Conservation (phyloP, 371 early-diverging fungal species). For the Lichtheimia corymbifera region DNA sequence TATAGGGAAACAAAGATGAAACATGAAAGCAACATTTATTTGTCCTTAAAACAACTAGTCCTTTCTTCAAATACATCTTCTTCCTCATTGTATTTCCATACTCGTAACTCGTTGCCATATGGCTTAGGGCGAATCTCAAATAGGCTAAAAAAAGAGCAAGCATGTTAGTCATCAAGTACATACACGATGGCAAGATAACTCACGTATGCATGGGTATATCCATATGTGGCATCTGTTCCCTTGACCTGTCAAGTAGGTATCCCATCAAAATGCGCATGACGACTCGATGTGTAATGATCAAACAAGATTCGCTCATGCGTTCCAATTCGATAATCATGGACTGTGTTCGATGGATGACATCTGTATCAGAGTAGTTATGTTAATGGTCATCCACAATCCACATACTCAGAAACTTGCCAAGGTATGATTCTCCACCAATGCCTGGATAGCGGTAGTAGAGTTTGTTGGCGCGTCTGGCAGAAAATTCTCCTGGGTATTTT, state of each 20-base stretch:
- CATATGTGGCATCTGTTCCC: constrained; percentile 69
- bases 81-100: constrained; percentile 56
- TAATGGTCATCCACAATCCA: not conserved
- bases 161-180: not conserved
- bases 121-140: constrained; percentile 72
- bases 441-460: constrained; percentile 87
- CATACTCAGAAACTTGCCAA: constrained; percentile 21
- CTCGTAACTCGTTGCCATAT: constrained; percentile 74
- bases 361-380: constrained; percentile 23
- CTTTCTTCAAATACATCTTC: constrained; percentile 49
- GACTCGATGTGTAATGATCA: constrained; percentile 75
- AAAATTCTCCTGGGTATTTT: constrained; percentile 66
- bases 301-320: constrained; percentile 70
- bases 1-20: too few species aligned
- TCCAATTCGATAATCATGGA: constrained; percentile 85
- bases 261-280: constrained; percentile 78
- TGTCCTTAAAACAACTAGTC: too few species aligned
- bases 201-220: constrained; percentile 52
- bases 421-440: constrained; percentile 82
- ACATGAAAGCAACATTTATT: too few species aligned
- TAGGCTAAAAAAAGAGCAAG: constrained; percentile 16
- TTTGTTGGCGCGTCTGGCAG: constrained; percentile 69
- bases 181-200: constrained; percentile 2
- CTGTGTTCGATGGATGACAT: constrained; percentile 84
- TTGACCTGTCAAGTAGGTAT: constrained; percentile 73